These are phyloP conservation scores for Yamagishiella unicocca DNA, from an alignment of 139 green algal species.

Conservation along the genomic window DNA sequence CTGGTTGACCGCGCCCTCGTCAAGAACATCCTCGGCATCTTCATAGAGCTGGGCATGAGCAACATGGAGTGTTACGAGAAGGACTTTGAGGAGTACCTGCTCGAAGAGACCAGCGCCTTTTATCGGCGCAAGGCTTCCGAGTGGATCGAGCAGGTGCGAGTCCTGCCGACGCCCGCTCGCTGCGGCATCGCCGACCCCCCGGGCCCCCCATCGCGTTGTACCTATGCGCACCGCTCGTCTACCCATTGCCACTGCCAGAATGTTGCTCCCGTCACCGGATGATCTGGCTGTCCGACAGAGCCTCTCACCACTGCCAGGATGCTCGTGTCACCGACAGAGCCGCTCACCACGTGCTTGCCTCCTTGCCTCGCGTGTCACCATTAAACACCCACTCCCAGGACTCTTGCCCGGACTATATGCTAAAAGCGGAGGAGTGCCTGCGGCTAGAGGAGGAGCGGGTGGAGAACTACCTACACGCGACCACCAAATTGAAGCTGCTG, in stretches of 20 bases:
- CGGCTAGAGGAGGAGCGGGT: constrained; percentile 94
- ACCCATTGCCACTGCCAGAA: too few species aligned
- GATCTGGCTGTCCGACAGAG: too few species aligned
- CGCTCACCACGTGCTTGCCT: too few species aligned
- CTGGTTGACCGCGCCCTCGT: constrained; percentile 90
- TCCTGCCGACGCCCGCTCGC: too few species aligned
- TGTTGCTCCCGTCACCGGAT: too few species aligned
- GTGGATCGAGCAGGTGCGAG: constrained; percentile 84
- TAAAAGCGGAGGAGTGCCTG: constrained; percentile 94
- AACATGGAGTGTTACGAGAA: constrained; percentile 94
- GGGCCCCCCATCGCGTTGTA: too few species aligned
- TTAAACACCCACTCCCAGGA: constrained; percentile 79
- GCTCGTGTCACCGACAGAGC: too few species aligned
- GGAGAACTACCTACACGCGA: constrained; percentile 91
- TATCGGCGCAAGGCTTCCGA: constrained; percentile 86
- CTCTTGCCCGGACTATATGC: constrained; percentile 96
- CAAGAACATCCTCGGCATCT: constrained; percentile 97
- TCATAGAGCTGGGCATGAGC: constrained; percentile 95
- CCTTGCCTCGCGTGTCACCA: too few species aligned
- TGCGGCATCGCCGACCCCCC: too few species aligned
- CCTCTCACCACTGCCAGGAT: too few species aligned
- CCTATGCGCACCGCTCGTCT: too few species aligned
- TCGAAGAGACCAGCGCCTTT: constrained; percentile 85
- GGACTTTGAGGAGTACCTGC: constrained; percentile 95
- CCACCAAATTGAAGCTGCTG: constrained; percentile 82